Evolutionary conservation across 108 stramenopile species (phyloP), one percentile per base, ranked within the genome.

Genomic region (Licmophora abbreviata): DNA sequence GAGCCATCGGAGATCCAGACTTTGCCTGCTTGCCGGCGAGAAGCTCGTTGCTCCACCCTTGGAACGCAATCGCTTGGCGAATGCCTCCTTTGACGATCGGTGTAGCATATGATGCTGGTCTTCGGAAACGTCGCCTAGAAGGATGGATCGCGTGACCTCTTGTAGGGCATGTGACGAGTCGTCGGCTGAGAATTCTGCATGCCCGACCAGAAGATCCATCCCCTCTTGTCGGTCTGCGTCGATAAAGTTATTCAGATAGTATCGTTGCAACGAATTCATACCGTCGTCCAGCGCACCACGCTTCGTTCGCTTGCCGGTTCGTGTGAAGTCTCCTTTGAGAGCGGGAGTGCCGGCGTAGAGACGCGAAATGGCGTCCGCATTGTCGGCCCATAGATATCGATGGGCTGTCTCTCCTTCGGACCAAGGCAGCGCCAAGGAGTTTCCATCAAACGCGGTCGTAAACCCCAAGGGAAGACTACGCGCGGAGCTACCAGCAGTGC

Each of bases 201-300:
- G 54, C 17, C 95, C 94, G 22, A 87, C 68, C 44, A 98, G 36
- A n/a, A 97, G 59, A 69, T 98, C 93, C 48, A 95, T 88, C 7
- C 93, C 94, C 49, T 98, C 97, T 69, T 98, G 97, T 21, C 93
- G 86, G 59, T 81, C 81, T 29, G 81, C 83, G 64, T 98, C 97
- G 17, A 76, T 58, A 67, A 98, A 96, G 69, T 96, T 96, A 66
- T 95, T 95, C 7, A 95, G 59, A 58, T 95, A 95, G 47, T 95
- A 97, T 20, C 98, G 86, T 44, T 92, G 84, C 10, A 97, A 69
- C 0, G 96, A 97, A 49, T 97, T 99, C 54, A 96, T 59, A 14
- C 95, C 95, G 70, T 98, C 97, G 44, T 95, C 88, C 29, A 96
- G 37, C 17, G 88, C 85, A 18, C 97, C 97, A 29, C 79, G 48